phyloP scores from a whole-genome alignment of 257 asterid genomes.

The Solanum bulbocastanum region DNA sequence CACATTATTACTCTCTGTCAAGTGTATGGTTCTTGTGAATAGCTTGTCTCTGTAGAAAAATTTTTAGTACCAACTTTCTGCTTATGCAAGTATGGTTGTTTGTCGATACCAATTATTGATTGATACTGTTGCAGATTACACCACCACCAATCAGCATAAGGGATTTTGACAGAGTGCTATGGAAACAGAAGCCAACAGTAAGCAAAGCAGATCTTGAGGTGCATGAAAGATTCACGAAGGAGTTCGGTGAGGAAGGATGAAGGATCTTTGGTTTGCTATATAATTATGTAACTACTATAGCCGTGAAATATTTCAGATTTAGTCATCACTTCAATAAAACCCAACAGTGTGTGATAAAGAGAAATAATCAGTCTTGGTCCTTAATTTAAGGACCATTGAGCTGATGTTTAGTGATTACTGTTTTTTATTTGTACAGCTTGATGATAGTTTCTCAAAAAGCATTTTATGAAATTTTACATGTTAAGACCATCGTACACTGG shows the following conservation, averaged over 20 bases:
- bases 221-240: constrained; percentile 35
- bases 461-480: background rate
- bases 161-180: constrained; percentile 29
- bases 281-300: background rate
- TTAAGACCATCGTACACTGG: background rate
- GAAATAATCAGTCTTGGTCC: background rate
- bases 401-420: background rate
- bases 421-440: background rate
- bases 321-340: background rate
- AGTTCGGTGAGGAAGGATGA: constrained; percentile 43
- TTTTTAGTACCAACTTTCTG: background rate
- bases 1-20: background rate
- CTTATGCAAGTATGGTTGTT: background rate
- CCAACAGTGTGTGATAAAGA: background rate
- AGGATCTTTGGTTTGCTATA: background rate
- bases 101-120: background rate
- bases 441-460: background rate
- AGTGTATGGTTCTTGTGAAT: background rate
- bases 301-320: background rate
- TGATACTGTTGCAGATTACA: constrained; percentile 7
- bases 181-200: constrained; percentile 28
- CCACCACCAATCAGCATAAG: constrained; percentile 31
- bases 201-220: constrained; percentile 36
- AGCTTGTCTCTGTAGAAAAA: background rate
- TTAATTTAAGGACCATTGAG: background rate